A percentile compares a stretch with the other conserved stretches of the same genome.
phyloP scores from a whole-genome alignment of 768 basidiomycete genomes.

The Austroboletus eburneus region DNA sequence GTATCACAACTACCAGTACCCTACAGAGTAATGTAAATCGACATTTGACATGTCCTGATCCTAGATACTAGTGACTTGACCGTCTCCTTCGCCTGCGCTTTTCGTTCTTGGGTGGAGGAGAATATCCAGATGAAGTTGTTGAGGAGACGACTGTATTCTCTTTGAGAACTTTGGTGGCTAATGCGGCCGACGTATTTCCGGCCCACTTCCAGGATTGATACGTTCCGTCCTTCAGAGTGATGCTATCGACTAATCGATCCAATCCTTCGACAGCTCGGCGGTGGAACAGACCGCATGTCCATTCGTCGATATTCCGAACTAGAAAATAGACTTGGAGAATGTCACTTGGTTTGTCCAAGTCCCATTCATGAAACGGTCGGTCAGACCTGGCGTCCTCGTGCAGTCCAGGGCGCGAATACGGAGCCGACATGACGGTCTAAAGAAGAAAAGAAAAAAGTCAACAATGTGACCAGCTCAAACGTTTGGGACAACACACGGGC shows the following conservation, averaged over 20 bases:
- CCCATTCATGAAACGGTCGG: slow-evolving; percentile 46
- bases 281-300: slow-evolving; percentile 44
- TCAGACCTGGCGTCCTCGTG: slow-evolving; percentile 11
- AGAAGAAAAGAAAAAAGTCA: neutral
- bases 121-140: slow-evolving; percentile 25
- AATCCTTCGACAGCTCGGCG: slow-evolving; percentile 39
- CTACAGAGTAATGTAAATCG: slow-evolving; percentile 3
- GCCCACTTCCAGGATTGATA: slow-evolving; percentile 50
- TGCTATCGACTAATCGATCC: slow-evolving; percentile 31
- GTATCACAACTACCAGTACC: slow-evolving; percentile 6
- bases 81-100: slow-evolving; percentile 28
- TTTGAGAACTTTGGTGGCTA: slow-evolving; percentile 25
- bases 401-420: slow-evolving; percentile 32
- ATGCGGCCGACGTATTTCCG: slow-evolving; percentile 28
- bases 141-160: slow-evolving; percentile 35
- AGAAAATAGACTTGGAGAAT: slow-evolving; percentile 49
- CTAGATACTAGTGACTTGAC: slow-evolving; percentile 22
- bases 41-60: neutral
- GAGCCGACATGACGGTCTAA: slow-evolving; percentile 51
- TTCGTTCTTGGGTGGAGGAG: slow-evolving; percentile 28
- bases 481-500: slow-evolving; percentile 29
- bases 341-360: slow-evolving; percentile 39
- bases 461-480: neutral
- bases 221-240: slow-evolving; percentile 28
- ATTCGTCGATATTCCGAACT: slow-evolving; percentile 49